Evolutionary conservation across 2,329 filamentous ascomycete species (phyloP).

Genomic region (Aspergillus transmontanensis): DNA sequence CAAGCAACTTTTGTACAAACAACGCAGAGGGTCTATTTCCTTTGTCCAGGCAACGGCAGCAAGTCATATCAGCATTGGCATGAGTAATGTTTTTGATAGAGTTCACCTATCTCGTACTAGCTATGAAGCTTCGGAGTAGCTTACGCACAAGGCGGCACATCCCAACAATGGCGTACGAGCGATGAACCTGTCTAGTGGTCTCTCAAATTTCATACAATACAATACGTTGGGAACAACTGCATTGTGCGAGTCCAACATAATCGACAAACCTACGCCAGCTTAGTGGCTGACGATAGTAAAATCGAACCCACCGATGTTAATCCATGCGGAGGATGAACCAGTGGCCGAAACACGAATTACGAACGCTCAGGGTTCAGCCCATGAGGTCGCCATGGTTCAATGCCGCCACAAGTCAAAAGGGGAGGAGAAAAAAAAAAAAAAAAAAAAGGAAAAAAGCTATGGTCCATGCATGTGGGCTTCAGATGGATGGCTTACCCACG

Average conservation of each 20-base stretch:
- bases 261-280: neutral
- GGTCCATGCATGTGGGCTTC: neutral
- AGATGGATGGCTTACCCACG: neutral
- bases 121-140: neutral
- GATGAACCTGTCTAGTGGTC: neutral
- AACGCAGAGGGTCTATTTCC: neutral
- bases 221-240: neutral
- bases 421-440: neutral
- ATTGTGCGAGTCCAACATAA: neutral
- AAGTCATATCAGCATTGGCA: neutral
- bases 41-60: neutral
- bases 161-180: neutral
- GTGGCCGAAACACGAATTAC: neutral
- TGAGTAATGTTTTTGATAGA: neutral
- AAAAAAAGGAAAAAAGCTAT: neutral
- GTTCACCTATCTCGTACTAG: neutral
- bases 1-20: neutral
- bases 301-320: conserved; percentile 4
- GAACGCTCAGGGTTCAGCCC: neutral
- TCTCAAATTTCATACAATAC: neutral
- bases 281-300: neutral
- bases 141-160: neutral
- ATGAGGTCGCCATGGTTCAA: neutral
- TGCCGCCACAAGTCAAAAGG: neutral
- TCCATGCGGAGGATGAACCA: neutral